Percentiles rank a stretch among this genome's conserved stretches.
Conservation (phyloP, 2,329 filamentous ascomycete genomes). For the Alternaria brassicae region DNA sequence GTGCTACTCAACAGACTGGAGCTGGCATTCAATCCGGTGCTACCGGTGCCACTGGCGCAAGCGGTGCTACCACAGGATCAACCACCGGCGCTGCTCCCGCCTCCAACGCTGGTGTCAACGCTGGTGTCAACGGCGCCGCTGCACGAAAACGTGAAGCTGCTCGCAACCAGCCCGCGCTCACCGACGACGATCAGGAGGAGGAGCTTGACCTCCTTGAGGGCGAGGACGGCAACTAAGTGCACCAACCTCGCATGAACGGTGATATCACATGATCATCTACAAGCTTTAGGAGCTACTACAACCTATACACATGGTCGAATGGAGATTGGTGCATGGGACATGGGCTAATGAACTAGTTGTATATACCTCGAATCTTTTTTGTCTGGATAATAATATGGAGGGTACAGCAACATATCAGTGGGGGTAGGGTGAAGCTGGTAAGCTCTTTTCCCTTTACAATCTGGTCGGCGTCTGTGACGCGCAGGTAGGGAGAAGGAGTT, state of each 20-base stretch:
- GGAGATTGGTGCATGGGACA: background rate
- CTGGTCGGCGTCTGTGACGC: constrained; percentile 18
- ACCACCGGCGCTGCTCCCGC: constrained; percentile 6
- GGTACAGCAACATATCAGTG: background rate
- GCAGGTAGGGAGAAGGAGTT: background rate
- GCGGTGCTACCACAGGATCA: constrained; percentile 8
- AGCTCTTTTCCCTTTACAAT: background rate
- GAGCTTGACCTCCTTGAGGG: constrained; percentile 37
- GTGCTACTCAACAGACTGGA: background rate
- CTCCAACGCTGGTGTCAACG: too few species aligned
- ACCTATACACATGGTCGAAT: background rate
- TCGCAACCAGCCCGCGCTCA: constrained; percentile 30
- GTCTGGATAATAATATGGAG: background rate
- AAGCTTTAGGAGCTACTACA: background rate
- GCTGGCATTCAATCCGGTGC: constrained; percentile 4
- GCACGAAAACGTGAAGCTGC: constrained; percentile 29
- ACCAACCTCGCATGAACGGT: background rate
- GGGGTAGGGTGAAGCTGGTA: constrained; percentile 2
- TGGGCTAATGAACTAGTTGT: constrained; percentile 5
- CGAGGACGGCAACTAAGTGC: constrained; percentile 18
- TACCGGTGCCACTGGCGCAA: constrained; percentile 5
- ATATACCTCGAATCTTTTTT: constrained; percentile 8
- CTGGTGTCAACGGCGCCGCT: constrained; percentile 17
- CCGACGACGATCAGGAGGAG: constrained; percentile 48
- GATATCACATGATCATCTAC: background rate